These are phyloP conservation scores for Beta vulgaris DNA, from an alignment of 148 eudicot species.

Conservation along the genomic window DNA sequence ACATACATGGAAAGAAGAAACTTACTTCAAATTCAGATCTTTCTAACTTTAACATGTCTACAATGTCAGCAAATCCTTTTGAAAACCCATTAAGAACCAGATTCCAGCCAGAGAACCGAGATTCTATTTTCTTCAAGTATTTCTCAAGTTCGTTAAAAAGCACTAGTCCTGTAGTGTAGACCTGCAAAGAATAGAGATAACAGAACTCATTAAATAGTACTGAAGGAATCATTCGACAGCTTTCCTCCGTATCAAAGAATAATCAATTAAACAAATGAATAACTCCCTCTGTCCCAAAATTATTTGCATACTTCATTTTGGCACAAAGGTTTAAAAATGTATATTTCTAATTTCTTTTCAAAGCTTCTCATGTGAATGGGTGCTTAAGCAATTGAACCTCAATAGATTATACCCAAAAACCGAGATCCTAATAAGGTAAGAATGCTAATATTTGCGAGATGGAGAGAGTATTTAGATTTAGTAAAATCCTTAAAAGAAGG, in stretches of 20 bases:
- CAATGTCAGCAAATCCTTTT: conserved; percentile 59
- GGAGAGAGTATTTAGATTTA: background rate
- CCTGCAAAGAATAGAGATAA: conserved; percentile 34
- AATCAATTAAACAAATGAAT: background rate
- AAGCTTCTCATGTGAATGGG: too few relatives aligned
- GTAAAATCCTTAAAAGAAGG: background rate
- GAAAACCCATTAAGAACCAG: conserved; percentile 46
- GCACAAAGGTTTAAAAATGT: too few relatives aligned
- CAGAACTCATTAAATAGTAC: background rate
- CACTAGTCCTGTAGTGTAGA: conserved; percentile 47
- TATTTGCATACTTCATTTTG: too few relatives aligned
- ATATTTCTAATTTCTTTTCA: too few relatives aligned
- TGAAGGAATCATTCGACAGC: background rate
- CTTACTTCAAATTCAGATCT: conserved; percentile 73
- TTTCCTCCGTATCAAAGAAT: background rate
- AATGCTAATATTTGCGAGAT: too few relatives aligned
- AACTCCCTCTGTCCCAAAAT: too few relatives aligned
- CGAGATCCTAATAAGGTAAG: too few relatives aligned
- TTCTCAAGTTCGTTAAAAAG: conserved; percentile 58
- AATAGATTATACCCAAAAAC: too few relatives aligned
- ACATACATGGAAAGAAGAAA: conserved; percentile 6
- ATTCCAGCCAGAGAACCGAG: conserved; percentile 42
- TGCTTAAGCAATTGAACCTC: too few relatives aligned
- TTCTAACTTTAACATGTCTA: conserved; percentile 60
- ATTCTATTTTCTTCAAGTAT: conserved; percentile 46